phyloP scores from a whole-genome alignment of 1,284 basidiomycete genomes.

The Vanrija pseudolonga region DNA sequence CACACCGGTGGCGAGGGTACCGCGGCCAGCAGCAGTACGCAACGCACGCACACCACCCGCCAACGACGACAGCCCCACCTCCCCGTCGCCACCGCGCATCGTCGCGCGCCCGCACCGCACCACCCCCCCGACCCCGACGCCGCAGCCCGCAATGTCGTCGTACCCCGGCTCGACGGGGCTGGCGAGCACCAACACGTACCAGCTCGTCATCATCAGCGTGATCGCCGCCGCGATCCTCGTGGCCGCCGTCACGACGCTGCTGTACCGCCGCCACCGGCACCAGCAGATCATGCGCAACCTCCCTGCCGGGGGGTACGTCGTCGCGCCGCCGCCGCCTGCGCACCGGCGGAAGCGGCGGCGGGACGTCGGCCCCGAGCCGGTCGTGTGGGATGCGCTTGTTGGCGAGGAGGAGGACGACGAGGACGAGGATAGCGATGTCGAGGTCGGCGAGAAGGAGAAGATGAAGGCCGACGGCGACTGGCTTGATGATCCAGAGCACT shows the following conservation, averaged over 20 bases:
- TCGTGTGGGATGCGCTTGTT: slow-evolving; percentile 11
- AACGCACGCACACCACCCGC: no score
- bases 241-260: slow-evolving; percentile 18
- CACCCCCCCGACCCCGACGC: no score
- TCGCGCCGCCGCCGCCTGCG: background rate
- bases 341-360: background rate
- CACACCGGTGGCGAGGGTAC: no score
- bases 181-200: slow-evolving; percentile 14
- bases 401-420: background rate
- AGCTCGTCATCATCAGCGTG: slow-evolving; percentile 28
- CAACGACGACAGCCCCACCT: background rate
- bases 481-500: background rate
- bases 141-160: no score
- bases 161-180: background rate
- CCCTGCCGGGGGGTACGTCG: background rate
- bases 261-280: slow-evolving; percentile 19
- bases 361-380: slow-evolving; percentile 8
- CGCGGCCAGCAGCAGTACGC: no score
- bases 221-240: slow-evolving; percentile 25
- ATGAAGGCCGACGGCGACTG: background rate
- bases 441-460: background rate
- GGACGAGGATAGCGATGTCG: background rate
- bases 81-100: background rate
- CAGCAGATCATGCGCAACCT: background rate
- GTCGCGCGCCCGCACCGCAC: background rate